Percentiles rank a stretch among this genome's conserved stretches.
These are phyloP conservation scores for Starmerella etchellsii DNA, from an alignment of 805 yeast species.

Conservation along the genomic window DNA sequence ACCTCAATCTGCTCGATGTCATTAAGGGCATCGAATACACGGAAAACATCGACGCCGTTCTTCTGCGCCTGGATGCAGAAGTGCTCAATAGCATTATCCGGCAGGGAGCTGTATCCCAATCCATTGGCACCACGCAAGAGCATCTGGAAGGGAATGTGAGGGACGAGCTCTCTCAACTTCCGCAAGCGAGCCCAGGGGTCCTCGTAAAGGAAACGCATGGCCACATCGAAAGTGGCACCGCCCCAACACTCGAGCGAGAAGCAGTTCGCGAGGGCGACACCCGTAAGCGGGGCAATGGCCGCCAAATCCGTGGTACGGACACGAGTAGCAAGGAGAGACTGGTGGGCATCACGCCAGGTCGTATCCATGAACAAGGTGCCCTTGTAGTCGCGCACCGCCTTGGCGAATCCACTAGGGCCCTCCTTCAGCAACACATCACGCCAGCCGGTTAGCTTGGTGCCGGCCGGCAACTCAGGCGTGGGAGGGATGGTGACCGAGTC, in stretches of 20 bases:
- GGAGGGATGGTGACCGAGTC: conserved; percentile 65
- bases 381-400: conserved; percentile 65
- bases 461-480: conserved; percentile 34
- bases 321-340: conserved; percentile 91
- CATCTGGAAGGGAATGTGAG: conserved; percentile 99
- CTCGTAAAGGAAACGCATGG: conserved; percentile 96
- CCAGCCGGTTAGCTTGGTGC: conserved; percentile 77
- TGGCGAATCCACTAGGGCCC: conserved; percentile 86
- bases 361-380: conserved; percentile 96
- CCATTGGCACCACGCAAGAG: conserved; percentile 98
- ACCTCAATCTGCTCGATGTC: conserved; percentile 94
- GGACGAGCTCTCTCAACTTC: conserved; percentile 75
- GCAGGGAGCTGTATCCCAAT: conserved; percentile 93
- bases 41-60: conserved; percentile 91
- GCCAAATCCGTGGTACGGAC: conserved; percentile 86
- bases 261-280: conserved; percentile 78
- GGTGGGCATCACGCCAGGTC: conserved; percentile 99
- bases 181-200: conserved; percentile 98
- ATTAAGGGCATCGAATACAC: conserved; percentile 95
- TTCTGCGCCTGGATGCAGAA: conserved; percentile 90
- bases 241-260: conserved; percentile 99
- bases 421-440: conserved; percentile 70
- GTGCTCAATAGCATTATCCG: conserved; percentile 97
- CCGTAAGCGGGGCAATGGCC: conserved; percentile 87
- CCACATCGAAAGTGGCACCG: conserved; percentile 98